These are phyloP conservation scores for Sungouiozyma ichnusensis DNA, from an alignment of 805 yeast genomes.

Conservation along the genomic window DNA sequence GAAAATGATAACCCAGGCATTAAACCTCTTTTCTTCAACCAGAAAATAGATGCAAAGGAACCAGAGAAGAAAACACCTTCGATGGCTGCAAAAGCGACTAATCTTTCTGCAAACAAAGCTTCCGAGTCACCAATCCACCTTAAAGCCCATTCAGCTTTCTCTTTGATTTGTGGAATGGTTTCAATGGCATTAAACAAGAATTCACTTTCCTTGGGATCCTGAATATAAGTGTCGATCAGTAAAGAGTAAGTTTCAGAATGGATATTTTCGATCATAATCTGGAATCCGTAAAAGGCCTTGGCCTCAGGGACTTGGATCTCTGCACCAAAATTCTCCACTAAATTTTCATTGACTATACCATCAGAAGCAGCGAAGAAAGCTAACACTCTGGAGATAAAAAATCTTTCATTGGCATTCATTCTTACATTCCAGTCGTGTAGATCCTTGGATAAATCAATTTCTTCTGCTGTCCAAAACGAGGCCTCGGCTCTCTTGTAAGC, in stretches of 20 bases:
- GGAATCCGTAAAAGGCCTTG: conserved; percentile 97
- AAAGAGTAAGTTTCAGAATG: conserved; percentile 96
- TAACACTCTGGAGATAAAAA: conserved; percentile 80
- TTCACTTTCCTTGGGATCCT: conserved; percentile 89
- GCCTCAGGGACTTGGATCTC: conserved; percentile 98
- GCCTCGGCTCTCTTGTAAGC: conserved; percentile 99
- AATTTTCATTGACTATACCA: conserved; percentile 95
- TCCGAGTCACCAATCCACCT: conserved; percentile 89
- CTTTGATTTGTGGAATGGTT: conserved; percentile 89
- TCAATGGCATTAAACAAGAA: conserved; percentile 91
- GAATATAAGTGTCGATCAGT: conserved; percentile 87
- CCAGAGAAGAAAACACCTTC: conserved; percentile 99
- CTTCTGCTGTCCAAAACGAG: conserved; percentile 99
- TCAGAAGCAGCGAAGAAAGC: conserved; percentile 99
- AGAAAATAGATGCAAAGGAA: conserved; percentile 94
- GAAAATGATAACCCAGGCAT: conserved; percentile 99
- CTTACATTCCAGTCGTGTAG: conserved; percentile 83
- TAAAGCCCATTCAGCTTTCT: conserved; percentile 98
- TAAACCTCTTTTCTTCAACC: conserved; percentile 97
- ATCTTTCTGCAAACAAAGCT: conserved; percentile 88
- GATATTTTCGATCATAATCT: conserved; percentile 98
- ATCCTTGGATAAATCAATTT: conserved; percentile 91
- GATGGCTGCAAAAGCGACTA: conserved; percentile 96
- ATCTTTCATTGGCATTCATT: conserved; percentile 85
- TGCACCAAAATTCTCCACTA: conserved; percentile 94